A percentile compares a stretch with the other conserved stretches of the same genome.
Evolutionary conservation across 2,329 filamentous ascomycete genomes (phyloP).

Genomic region (Trichoderma lentiforme): DNA sequence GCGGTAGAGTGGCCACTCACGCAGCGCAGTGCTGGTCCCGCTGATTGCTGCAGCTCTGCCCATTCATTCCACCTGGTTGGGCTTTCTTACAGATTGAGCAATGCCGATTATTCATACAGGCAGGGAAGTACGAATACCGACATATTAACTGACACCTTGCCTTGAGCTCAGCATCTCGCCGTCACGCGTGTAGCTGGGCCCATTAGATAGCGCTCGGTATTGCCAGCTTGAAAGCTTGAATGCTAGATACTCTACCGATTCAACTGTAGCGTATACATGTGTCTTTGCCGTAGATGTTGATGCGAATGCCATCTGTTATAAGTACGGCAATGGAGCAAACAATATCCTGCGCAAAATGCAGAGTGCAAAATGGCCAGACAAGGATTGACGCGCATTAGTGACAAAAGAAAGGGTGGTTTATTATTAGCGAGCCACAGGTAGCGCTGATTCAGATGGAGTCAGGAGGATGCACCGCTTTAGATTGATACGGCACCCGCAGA

Average conservation of each 20-base stretch:
- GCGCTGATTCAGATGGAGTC: conserved; percentile 16
- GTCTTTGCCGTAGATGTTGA: not conserved
- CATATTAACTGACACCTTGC: not conserved
- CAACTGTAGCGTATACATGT: not conserved
- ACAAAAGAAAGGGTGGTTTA: not conserved
- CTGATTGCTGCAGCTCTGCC: conserved; percentile 9
- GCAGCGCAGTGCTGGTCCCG: not conserved
- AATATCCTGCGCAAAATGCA: not conserved
- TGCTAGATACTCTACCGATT: not conserved
- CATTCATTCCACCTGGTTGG: not conserved
- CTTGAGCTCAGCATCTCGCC: not conserved
- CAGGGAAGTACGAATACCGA: not conserved
- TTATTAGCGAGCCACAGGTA: conserved; percentile 15
- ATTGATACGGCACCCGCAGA: not conserved
- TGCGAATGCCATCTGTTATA: not conserved
- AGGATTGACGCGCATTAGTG: not conserved
- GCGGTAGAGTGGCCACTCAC: too few species aligned
- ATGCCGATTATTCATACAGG: not conserved
- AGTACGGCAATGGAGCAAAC: not conserved
- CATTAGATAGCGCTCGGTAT: rapidly evolving
- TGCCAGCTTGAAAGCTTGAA: not conserved
- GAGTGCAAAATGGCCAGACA: not conserved
- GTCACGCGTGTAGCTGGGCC: rapidly evolving
- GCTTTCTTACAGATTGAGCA: not conserved
- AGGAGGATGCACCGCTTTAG: not conserved